Evolutionary conservation across 768 basidiomycete species (phyloP), one percentile per base, ranked within the genome.

Genomic region (Auriscalpium microsporum): DNA sequence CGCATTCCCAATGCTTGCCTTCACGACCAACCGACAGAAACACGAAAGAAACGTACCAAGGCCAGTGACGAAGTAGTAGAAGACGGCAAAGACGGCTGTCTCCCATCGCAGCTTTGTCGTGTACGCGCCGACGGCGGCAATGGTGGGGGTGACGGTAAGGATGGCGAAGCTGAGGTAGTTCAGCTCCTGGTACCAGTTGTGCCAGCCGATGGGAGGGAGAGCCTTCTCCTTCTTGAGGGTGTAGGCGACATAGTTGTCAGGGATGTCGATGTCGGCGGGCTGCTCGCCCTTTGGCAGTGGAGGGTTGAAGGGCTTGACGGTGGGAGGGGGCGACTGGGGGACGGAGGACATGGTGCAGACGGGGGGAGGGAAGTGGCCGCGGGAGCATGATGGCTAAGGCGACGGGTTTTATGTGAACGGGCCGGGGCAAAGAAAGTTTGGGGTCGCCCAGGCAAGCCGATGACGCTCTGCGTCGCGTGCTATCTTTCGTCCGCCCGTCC

Each of bases 11-110:
- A 28, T 7, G 28, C 28, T 5, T 4, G 28, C 28, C 28, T 4
- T 28, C 28, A 4, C 28, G 4, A 28, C 28, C 28, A 28, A 34
- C 6, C 10, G 35, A 23, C 4, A 40, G 49, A 52, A 52, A 56
- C 42, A 33, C 62, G 67, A 56, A 74, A 74, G 21, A 48, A 52
- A 75, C 80, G 62, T 67, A 83, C 90, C 92, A 14, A 95, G 78
- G 38, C 94, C 95, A 8, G 87, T 90, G 67, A 84, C 72, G 67
- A 79, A 87, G 69, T 90, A 90, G 71, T 87, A 90, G 45, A 81
- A 52, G 54, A 84, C 74, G 53, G 75, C 64, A 72, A 78, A 90
- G n/a, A 86, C 49, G 16, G 79, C 78, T 0, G 96, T 99, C 73
- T 90, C 72, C 80, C 80, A 82, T 58, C 78, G 75, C 50, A 90